Evolutionary conservation across 257 asterid genomes (phyloP).

Genomic region (Solanum piurae): DNA sequence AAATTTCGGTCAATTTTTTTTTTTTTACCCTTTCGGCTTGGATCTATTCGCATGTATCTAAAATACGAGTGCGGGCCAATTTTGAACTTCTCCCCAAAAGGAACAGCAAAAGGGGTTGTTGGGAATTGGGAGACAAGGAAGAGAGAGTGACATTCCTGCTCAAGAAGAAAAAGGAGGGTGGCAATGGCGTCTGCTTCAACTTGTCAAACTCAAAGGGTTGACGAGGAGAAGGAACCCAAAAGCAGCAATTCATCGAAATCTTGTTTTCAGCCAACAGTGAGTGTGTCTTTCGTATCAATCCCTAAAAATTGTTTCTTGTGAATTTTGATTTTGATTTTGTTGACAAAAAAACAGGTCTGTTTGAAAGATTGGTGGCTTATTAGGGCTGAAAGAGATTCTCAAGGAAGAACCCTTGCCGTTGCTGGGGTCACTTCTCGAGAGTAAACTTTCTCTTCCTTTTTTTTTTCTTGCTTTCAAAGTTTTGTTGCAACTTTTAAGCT

Average conservation of each 20-base stretch:
- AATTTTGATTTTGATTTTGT: background rate
- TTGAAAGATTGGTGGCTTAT: slow-evolving; percentile 73
- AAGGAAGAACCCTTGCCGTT: slow-evolving; percentile 46
- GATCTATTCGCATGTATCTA: background rate
- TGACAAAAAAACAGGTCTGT: slow-evolving; percentile 26
- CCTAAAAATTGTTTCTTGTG: background rate
- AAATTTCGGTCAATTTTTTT: too few relatives aligned
- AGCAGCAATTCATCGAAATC: slow-evolving; percentile 15
- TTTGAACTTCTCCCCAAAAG: background rate
- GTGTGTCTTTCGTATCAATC: background rate
- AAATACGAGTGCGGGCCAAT: too few relatives aligned
- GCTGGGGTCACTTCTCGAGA: slow-evolving; percentile 38
- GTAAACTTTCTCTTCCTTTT: slow-evolving; percentile 11
- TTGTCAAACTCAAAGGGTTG: background rate
- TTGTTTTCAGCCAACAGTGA: slow-evolving; percentile 38
- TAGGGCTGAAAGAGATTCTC: slow-evolving; percentile 28
- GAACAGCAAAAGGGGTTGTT: background rate
- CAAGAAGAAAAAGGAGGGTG: background rate
- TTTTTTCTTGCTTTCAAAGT: background rate
- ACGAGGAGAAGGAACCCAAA: background rate
- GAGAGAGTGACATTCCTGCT: background rate
- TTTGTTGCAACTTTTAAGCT: background rate
- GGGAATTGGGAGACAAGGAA: background rate
- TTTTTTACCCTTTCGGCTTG: fast-evolving
- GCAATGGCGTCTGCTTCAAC: slow-evolving; percentile 7